Evolutionary conservation across 1,284 basidiomycete species (phyloP).

Genomic region (Coriolopsis trogii): DNA sequence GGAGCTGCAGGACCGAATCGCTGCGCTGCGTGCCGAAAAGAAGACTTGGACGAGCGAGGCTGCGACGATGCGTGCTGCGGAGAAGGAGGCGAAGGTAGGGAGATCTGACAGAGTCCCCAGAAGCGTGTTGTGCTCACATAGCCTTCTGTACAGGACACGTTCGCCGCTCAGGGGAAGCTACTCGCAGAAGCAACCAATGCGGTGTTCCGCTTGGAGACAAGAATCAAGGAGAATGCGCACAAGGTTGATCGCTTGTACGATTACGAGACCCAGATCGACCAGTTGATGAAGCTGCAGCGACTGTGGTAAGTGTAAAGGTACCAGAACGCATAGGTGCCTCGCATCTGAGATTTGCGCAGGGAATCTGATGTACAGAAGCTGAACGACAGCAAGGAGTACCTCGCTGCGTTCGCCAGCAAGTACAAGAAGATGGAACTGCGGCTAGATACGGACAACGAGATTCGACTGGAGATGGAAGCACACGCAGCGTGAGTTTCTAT

Average conservation of each 20-base stretch:
- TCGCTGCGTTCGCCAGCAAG: conserved; percentile 55
- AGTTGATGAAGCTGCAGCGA: conserved; percentile 67
- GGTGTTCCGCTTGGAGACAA: conserved; percentile 65
- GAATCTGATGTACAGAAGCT: conserved; percentile 73
- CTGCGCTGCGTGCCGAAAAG: conserved; percentile 68
- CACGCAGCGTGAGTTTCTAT: conserved; percentile 51
- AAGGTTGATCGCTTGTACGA: conserved; percentile 73
- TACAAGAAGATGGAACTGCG: conserved; percentile 67
- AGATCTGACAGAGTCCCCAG: neutral
- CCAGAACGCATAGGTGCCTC: neutral
- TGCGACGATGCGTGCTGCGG: conserved; percentile 59
- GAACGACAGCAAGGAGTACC: conserved; percentile 61
- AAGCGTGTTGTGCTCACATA: neutral
- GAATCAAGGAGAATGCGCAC: conserved; percentile 70
- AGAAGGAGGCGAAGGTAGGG: conserved; percentile 65
- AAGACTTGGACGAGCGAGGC: conserved; percentile 66
- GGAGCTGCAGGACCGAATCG: conserved; percentile 68
- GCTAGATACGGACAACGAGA: conserved; percentile 56
- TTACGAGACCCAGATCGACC: conserved; percentile 75
- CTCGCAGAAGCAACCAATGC: conserved; percentile 61
- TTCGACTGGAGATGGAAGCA: conserved; percentile 53
- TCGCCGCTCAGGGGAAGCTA: conserved; percentile 67
- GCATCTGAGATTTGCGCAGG: conserved; percentile 42
- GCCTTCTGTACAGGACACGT: conserved; percentile 54
- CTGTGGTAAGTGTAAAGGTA: conserved; percentile 55